Evolutionary conservation across 2,329 filamentous ascomycete genomes (phyloP), one percentile per base, ranked within the genome.

Genomic region (Catunica adiposa): DNA sequence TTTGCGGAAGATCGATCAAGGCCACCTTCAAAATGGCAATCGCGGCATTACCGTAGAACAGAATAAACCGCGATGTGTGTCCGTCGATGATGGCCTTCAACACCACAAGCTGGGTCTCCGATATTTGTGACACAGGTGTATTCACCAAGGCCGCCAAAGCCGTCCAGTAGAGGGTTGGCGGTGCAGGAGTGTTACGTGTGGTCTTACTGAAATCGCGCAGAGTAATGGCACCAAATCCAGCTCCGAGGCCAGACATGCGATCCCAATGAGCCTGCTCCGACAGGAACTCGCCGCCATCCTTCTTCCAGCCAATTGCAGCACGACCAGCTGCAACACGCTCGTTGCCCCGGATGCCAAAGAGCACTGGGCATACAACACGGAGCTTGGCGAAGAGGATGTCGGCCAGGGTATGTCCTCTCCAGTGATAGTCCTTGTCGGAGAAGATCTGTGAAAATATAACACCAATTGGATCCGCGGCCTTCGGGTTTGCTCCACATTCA

Each of bases 321-420:
- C 82, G 77, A 1, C 87, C 88, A 9, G 73, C 72, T 48, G 80
- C 76, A 0, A 82, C 94, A 59, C 75, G 81, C 65, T 94, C 87
- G 59, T 73, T 80, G 23, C 87, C 89, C 46, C 79, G 76, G 61
- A 89, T 79, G 17, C 90, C 90, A 65, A 94, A 97, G 0, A 98
- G 72, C 1, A 89, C 82, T 0, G 92, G 90, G 63, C 88, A 94
- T 2, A 79, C 74, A 15, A 85, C 74, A 58, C 89, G 81, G 63
- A 86, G 85, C 67, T 97, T 96, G 55, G 89, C 73, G 63, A 94
- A 83, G 29, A 97, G 73, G 58, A 97, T 86, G 64, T 94, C 86
- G 54, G 88, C 82, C 57, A 94, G 73, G 1, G 82, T 76, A 51
- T 76, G 69, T 7, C 80, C 83, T 53, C 82, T 76, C 74, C 81